These are phyloP conservation scores for Plasmodium ovale DNA, from an alignment of 169 alveolate genomes.

Conservation along the genomic window DNA sequence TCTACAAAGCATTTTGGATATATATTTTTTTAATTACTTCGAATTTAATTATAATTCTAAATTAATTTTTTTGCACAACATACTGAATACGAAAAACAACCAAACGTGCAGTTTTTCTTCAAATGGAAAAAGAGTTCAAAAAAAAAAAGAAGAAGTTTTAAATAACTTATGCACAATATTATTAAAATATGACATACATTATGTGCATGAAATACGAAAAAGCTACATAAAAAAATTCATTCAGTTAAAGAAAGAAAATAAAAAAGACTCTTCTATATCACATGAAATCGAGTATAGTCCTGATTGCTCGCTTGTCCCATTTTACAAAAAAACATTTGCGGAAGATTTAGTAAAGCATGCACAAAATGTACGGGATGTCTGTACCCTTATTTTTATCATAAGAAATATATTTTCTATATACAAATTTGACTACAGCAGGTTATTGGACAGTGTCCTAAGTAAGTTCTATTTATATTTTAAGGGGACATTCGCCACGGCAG, in stretches of 20 bases:
- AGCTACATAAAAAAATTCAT: conserved; percentile 11
- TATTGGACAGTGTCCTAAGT: conserved; percentile 42
- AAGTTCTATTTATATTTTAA: conserved; percentile 25
- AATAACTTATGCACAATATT: conserved; percentile 39
- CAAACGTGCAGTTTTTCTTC: not conserved
- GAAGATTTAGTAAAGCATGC: conserved; percentile 32
- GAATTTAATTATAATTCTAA: conserved; percentile 37
- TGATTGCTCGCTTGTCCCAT: conserved; percentile 10
- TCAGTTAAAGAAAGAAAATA: not conserved
- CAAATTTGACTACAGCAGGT: conserved; percentile 18
- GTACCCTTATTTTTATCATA: conserved; percentile 38
- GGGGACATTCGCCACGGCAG: not conserved
- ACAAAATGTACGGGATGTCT: conserved; percentile 54
- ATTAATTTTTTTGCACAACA: conserved; percentile 39
- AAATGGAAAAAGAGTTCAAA: conserved; percentile 10
- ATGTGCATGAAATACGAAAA: conserved; percentile 27
- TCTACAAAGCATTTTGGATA: conserved; percentile 48
- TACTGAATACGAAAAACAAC: conserved; percentile 23
- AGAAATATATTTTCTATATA: conserved; percentile 37
- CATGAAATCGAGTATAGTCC: not conserved
- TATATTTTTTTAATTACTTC: conserved; percentile 68
- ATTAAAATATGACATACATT: conserved; percentile 29
- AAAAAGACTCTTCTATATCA: not conserved
- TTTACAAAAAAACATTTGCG: conserved; percentile 46
- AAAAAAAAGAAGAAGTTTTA: conserved; percentile 52